These are phyloP conservation scores for Populus ilicifolia DNA, from an alignment of 345 rosid genomes.

Conservation along the genomic window DNA sequence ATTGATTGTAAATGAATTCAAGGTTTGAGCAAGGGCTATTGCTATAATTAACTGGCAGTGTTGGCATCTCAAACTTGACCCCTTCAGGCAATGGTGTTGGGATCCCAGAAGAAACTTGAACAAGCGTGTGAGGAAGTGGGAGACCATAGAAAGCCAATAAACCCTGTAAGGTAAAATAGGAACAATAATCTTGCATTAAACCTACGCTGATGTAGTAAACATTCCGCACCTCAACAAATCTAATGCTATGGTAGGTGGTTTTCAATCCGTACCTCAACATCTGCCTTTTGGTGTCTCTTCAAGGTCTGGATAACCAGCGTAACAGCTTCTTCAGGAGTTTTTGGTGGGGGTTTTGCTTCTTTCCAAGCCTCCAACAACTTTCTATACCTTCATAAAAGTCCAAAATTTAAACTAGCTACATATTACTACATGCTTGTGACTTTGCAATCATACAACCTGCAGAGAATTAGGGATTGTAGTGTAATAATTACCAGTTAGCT, in stretches of 20 bases:
- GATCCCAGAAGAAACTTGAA: conserved; percentile 32
- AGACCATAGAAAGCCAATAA: conserved; percentile 80
- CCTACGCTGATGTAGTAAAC: not conserved
- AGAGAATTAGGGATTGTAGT: not conserved
- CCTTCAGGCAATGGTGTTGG: conserved; percentile 49
- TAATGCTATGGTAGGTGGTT: not conserved
- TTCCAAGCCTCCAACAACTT: conserved; percentile 80
- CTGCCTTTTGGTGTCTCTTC: conserved; percentile 59
- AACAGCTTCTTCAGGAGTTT: conserved; percentile 62
- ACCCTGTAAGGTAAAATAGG: conserved; percentile 39
- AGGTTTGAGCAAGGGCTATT: not conserved
- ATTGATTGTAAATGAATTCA: not conserved
- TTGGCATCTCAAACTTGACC: conserved; percentile 51
- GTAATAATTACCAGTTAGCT: conserved; percentile 62
- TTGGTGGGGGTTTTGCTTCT: conserved; percentile 66
- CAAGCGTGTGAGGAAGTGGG: conserved; percentile 46
- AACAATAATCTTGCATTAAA: not conserved
- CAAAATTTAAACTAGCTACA: not conserved
- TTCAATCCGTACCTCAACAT: conserved; percentile 65
- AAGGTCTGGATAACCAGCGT: conserved; percentile 58
- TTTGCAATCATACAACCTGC: not conserved
- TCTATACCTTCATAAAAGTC: conserved; percentile 57
- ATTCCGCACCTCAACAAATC: not conserved
- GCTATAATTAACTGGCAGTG: conserved; percentile 57
- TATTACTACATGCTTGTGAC: not conserved